Evolutionary conservation across 2,329 filamentous ascomycete genomes (phyloP), one percentile per base, ranked within the genome.

Genomic region (Colletotrichum brevisporum): DNA sequence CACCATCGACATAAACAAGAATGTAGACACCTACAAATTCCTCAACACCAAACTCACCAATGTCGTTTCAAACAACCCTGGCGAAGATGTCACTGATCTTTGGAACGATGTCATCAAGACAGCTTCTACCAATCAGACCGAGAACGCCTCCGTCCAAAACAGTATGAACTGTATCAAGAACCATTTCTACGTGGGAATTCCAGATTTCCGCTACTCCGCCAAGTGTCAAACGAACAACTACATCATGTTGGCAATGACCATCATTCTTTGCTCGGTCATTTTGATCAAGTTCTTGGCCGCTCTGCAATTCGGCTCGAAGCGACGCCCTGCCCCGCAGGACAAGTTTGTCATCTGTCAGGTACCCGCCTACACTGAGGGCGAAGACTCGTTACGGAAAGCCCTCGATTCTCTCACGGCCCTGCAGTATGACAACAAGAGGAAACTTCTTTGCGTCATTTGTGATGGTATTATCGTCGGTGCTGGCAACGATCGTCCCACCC

Each of bases 331-430:
- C 6, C 92, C 94, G 45, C 96, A 98, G 80, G 96, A 99, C 81
- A 99, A 98, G 79, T 99, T 99, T 75, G 95, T 99, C 75, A 98
- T 99, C 73, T 98, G 96, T 81, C 94, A 98, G 80, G 94, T 99
- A 39, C 96, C 96, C 10, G 96, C 96, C 5, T 99, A 99, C 78
- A 99, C 96, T 0, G 96, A 99, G 84, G 96, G 94, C 75, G 96
- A 99, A 84, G 96, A 99, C 75, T 95, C 95, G 4, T 85, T 99
- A 9, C 88, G 96, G 63, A 97, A 97, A 78, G 95, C 94, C 60
- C 86, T 99, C 2, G 96, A 99, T 78, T 98, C 96, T 1, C 87
- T 98, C 68, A 98, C 96, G 16, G 94, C 95, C 13, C 87, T 99
- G 16, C 92, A 97, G 74, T 99, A 99, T 75, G 96, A 99, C 82